These are phyloP conservation scores for Alternaria brassicicola DNA, from an alignment of 2,329 filamentous ascomycete genomes.

Conservation along the genomic window DNA sequence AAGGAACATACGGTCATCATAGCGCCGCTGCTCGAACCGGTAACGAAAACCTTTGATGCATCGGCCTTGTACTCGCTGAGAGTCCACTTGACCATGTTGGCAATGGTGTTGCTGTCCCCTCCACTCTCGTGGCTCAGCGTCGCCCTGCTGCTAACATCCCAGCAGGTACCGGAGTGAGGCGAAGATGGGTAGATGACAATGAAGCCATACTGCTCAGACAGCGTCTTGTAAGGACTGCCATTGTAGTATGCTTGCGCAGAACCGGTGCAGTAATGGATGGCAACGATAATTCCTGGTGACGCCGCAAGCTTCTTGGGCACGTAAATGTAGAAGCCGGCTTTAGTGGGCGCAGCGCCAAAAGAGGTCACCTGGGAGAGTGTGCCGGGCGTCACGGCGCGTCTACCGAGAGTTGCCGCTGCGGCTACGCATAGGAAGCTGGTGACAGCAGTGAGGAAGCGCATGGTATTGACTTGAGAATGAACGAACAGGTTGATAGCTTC, in stretches of 20 bases:
- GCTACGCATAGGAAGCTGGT: conserved; percentile 29
- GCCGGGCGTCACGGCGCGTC: conserved; percentile 37
- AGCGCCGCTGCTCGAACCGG: conserved; percentile 60
- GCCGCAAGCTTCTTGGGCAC: conserved; percentile 53
- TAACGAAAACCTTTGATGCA: conserved; percentile 59
- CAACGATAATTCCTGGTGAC: conserved; percentile 60
- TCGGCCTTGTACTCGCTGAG: conserved; percentile 60
- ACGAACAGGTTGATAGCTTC: not conserved
- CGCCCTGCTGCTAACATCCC: conserved; percentile 63
- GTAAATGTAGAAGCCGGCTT: conserved; percentile 61
- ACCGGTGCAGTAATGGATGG: conserved; percentile 63
- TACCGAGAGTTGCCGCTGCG: conserved; percentile 28
- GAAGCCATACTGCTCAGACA: conserved; percentile 63
- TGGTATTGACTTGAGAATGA: conserved; percentile 10
- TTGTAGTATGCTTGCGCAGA: conserved; percentile 57
- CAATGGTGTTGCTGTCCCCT: conserved; percentile 62
- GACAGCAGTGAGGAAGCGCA: conserved; percentile 33
- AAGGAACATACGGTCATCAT: conserved; percentile 58
- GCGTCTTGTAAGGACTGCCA: conserved; percentile 59
- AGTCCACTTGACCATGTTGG: conserved; percentile 65
- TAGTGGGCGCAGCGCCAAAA: conserved; percentile 51
- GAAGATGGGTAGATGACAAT: conserved; percentile 66
- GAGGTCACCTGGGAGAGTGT: conserved; percentile 49
- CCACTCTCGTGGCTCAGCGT: conserved; percentile 64
- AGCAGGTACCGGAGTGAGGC: conserved; percentile 61